Base-by-base conservation (phyloP, 129 eudicot species). In the Dittrichia graveolens region DNA sequence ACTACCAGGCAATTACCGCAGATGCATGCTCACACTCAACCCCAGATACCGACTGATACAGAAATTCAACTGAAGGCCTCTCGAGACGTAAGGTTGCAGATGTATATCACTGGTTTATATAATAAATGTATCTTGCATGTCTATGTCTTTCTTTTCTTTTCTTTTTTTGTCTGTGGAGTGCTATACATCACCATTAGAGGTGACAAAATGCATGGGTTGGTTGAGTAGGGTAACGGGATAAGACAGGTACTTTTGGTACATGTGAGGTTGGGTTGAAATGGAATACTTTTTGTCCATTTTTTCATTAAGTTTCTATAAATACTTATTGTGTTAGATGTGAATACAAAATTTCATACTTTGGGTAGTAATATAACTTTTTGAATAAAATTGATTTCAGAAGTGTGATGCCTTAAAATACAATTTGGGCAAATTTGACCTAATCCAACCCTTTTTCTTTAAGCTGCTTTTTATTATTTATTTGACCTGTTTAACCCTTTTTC, bases 81-180 rank as follows among this genome's bases (percentile, higher is more conserved):
- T 80, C 92, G 98, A 77, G 96, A 93, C 88, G 98, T 93, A 92
- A 92, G 98, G 96, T 89, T 84, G 85, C 96, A 75, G 79, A 79
- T 89, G 71, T 88, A 74, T 85, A 61, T 75, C 78, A 79, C 79
- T 81, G 78, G 81, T 81, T 72, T 35, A 69, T 69, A 70, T 57
- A 46, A 53, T 24, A 48, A 43, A 55, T 53, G 24, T 41, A 11
- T 62, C 43, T 71, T 75, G 58, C 49, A 16, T 50, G 5, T 45
- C 24, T 53, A 38, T 59, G 76, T 78, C n/a, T n/a, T 42, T 24
- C 31, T 24, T 24, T 24, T 24, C 31, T 24, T 24, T 24, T 24
- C 31, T 24, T 24, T 24, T 41, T 56, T 7, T 9, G 31, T 3
- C 4, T 44, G 37, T 42, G 42, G 45, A 55, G 15, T 44, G 42